These are phyloP conservation scores for Entophlyctis luteolus DNA, from an alignment of 192 early-diverging fungal genomes.

Conservation along the genomic window DNA sequence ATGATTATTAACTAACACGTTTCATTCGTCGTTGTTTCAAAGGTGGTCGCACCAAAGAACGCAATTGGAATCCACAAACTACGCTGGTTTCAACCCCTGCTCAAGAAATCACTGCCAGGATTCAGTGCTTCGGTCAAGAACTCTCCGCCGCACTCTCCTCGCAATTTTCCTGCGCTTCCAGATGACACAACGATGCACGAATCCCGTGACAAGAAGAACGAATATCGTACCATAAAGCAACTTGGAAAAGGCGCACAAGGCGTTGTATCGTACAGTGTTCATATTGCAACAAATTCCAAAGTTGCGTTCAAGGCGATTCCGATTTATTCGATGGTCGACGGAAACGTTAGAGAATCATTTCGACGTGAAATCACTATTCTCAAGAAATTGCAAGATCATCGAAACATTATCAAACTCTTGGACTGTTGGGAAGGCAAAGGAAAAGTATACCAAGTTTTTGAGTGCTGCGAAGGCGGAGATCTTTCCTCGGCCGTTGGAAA, in stretches of 20 bases:
- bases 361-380: slow-evolving; percentile 19
- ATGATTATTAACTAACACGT: not conserved
- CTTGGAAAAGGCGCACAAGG: slow-evolving; percentile 21
- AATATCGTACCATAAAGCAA: slow-evolving; percentile 10
- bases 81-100: not conserved
- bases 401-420: slow-evolving; percentile 12
- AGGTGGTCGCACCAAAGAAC: not conserved
- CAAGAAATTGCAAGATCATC: not conserved
- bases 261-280: not conserved
- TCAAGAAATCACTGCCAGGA: not conserved
- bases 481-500: not conserved
- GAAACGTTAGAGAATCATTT: slow-evolving; percentile 2
- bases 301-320: slow-evolving; percentile 20
- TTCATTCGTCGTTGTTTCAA: not conserved
- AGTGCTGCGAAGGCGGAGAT: slow-evolving; percentile 17
- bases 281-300: not conserved
- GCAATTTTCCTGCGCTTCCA: not conserved
- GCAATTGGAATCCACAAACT: not conserved
- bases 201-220: not conserved
- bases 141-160: not conserved
- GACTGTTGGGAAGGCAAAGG: slow-evolving; percentile 24
- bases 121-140: not conserved
- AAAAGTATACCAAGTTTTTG: slow-evolving; percentile 24
- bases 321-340: not conserved
- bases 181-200: not conserved